Percentiles rank a stretch among this genome's conserved stretches.
Conservation (phyloP, 176 grass and related monocot genomes). For the Rhynchospora pubera region DNA sequence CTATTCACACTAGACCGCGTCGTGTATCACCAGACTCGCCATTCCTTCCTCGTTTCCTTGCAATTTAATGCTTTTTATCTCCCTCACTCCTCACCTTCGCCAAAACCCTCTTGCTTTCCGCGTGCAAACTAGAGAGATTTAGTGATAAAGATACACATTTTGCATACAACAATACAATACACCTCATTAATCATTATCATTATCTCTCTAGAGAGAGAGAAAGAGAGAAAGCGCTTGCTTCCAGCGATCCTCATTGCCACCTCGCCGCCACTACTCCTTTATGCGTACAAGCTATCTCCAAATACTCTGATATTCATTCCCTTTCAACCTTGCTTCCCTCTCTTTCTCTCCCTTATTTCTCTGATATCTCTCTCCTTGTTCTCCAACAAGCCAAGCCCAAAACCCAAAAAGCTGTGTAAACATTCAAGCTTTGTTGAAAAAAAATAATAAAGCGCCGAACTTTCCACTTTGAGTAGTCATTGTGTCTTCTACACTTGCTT, state of each 20-base stretch:
- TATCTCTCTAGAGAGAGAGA: constrained; percentile 1
- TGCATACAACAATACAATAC: no score
- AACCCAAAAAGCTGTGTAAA: neutral
- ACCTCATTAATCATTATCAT: neutral
- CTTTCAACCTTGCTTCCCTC: neutral
- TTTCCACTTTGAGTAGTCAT: neutral
- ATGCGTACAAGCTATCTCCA: constrained; percentile 89
- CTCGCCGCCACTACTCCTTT: constrained; percentile 12
- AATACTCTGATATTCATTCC: neutral
- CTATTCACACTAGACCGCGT: neutral
- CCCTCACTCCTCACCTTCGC: constrained; percentile 10
- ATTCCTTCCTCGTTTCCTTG: constrained; percentile 6
- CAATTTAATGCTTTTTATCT: neutral
- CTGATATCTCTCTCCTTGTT: neutral
- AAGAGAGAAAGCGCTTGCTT: constrained; percentile 47
- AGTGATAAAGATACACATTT: constrained; percentile 14
- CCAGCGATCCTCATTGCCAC: constrained; percentile 37
- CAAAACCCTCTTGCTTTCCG: constrained; percentile 9
- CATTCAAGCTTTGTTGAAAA: neutral
- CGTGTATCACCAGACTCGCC: neutral
- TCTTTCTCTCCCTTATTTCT: neutral
- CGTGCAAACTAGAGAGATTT: constrained; percentile 17
- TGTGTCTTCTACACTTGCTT: constrained; percentile 16
- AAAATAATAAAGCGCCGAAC: neutral
- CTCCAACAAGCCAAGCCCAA: neutral